phyloP scores from a whole-genome alignment of 1,284 basidiomycete genomes.

The Ustilago loliicola region DNA sequence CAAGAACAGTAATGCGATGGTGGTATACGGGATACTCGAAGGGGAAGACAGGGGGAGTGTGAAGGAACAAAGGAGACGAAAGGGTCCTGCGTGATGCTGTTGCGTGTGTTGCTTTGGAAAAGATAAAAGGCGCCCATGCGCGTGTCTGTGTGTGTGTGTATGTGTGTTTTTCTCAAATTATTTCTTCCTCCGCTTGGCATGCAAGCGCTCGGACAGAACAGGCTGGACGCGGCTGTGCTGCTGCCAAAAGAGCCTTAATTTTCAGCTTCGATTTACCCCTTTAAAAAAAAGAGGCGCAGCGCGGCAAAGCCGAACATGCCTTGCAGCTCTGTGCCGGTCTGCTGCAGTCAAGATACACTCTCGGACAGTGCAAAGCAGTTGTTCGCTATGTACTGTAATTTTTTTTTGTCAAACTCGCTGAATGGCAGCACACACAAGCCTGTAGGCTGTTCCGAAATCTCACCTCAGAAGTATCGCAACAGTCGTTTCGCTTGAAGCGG shows the following conservation, averaged over 20 bases:
- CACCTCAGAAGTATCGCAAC: no score
- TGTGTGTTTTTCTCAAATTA: constrained; percentile 5
- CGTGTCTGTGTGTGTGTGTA: not conserved
- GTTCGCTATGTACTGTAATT: no score
- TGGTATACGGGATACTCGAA: no score
- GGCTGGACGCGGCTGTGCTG: constrained; percentile 9
- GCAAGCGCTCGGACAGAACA: not conserved
- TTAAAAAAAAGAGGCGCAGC: not conserved
- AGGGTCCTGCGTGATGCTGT: not conserved
- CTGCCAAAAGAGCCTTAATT: not conserved
- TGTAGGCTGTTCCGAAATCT: no score
- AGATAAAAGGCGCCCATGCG: not conserved
- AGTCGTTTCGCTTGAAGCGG: not conserved
- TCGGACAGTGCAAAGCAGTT: no score
- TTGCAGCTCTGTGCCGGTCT: not conserved
- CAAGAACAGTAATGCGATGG: not conserved
- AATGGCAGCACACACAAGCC: no score
- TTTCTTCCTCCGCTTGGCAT: constrained; percentile 8
- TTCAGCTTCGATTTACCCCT: not conserved
- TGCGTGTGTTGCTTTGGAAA: not conserved
- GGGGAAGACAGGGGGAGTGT: not conserved
- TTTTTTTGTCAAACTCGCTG: no score
- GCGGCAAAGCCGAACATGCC: constrained; percentile 8
- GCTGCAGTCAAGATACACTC: not conserved
- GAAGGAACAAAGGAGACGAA: not conserved